These are phyloP conservation scores for Eucalyptus leucophloia DNA, from an alignment of 345 rosid genomes.

Conservation along the genomic window DNA sequence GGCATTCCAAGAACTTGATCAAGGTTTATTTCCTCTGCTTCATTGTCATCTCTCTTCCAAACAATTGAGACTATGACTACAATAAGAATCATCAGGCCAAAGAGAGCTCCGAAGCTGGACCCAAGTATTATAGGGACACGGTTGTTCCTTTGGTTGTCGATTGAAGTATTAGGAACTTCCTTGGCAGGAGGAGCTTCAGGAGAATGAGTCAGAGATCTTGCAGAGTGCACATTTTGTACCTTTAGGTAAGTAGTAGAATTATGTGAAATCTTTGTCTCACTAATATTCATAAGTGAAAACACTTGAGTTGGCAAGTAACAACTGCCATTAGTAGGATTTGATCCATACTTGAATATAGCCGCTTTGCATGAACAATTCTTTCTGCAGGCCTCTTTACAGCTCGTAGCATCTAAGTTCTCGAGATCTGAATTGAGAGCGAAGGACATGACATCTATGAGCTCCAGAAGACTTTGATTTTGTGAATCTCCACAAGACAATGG, in stretches of 20 bases:
- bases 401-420: no score
- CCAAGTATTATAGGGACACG: not conserved
- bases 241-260: not conserved
- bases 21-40: not conserved
- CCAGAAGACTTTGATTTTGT: no score
- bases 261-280: accelerated
- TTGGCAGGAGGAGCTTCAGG: no score
- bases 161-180: no score
- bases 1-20: not conserved
- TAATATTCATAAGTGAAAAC: not conserved
- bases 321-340: not conserved
- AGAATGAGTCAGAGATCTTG: no score
- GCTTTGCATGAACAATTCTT: no score
- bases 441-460: no score
- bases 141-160: no score
- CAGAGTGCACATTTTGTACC: not conserved
- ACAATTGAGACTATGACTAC: not conserved
- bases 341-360: not conserved
- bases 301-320: not conserved
- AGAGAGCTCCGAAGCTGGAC: not conserved
- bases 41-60: not conserved
- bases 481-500: no score
- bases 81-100: not conserved
- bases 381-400: no score
- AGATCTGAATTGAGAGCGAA: no score